Conservation (phyloP, 2,329 filamentous ascomycete genomes). For the Sporothrix pseudoabietina region DNA sequence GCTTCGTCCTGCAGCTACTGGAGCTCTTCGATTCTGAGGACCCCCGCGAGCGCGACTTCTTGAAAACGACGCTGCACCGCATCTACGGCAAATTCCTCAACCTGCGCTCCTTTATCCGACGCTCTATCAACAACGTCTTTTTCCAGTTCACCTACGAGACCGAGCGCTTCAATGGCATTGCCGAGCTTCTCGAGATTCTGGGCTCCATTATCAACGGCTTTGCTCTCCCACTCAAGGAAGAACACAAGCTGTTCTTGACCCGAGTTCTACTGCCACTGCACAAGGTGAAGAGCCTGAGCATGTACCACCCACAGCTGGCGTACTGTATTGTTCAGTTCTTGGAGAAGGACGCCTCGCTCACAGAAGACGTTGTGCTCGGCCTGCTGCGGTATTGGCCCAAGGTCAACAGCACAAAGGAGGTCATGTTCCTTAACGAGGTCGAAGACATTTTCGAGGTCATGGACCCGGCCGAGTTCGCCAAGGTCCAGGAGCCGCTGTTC, state of each 20-base stretch:
- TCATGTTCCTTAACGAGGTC: constrained; percentile 99
- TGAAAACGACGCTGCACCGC: constrained; percentile 95
- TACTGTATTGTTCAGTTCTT: constrained; percentile 99
- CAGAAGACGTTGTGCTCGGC: constrained; percentile 95
- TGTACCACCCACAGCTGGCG: constrained; percentile 98
- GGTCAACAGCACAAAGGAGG: constrained; percentile 98
- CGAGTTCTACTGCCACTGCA: constrained; percentile 89
- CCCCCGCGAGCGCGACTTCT: constrained; percentile 90
- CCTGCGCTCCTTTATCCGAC: constrained; percentile 91
- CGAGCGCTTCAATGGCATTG: constrained; percentile 97
- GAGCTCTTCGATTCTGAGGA: constrained; percentile 99
- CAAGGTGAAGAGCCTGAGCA: constrained; percentile 98
- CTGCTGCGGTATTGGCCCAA: constrained; percentile 98
- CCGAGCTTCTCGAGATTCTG: constrained; percentile 92
- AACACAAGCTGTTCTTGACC: constrained; percentile 97
- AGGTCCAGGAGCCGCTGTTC: constrained; percentile 97
- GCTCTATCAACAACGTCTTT: constrained; percentile 99
- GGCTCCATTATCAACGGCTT: constrained; percentile 99
- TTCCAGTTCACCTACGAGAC: constrained; percentile 99
- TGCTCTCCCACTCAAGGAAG: constrained; percentile 92
- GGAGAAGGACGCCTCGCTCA: constrained; percentile 94
- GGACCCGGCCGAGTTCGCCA: constrained; percentile 97
- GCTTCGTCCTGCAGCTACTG: constrained; percentile 94
- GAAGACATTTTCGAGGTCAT: constrained; percentile 99
- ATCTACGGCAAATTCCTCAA: constrained; percentile 99